Evolutionary conservation across 2,329 filamentous ascomycete genomes (phyloP).

Genomic region (Trichoderma harzianum): DNA sequence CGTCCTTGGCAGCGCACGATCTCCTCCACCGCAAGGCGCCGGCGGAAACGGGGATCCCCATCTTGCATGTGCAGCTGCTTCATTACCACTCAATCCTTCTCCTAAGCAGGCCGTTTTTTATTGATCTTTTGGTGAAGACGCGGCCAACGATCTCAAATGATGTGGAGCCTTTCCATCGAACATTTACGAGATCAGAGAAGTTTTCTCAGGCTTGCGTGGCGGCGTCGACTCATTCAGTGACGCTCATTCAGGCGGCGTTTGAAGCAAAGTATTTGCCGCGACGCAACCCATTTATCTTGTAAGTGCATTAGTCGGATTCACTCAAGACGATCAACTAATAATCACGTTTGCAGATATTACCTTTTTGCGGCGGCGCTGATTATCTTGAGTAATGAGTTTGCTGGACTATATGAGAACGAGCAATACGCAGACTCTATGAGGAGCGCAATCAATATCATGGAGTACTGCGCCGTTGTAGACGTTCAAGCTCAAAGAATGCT

Average conservation of each 20-base stretch:
- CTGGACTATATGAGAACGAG: slow-evolving; percentile 44
- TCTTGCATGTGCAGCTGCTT: slow-evolving; percentile 60
- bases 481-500: slow-evolving; percentile 47
- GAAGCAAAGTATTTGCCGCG: slow-evolving; percentile 45
- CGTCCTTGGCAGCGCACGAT: slow-evolving; percentile 44
- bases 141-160: slow-evolving; percentile 20
- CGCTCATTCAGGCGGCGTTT: slow-evolving; percentile 44
- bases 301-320: slow-evolving; percentile 27
- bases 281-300: slow-evolving; percentile 57
- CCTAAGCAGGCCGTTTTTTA: slow-evolving; percentile 61
- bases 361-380: slow-evolving; percentile 54
- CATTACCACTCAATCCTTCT: slow-evolving; percentile 62
- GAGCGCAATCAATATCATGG: slow-evolving; percentile 47
- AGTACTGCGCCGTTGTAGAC: slow-evolving; percentile 47
- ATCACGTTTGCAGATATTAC: slow-evolving; percentile 42
- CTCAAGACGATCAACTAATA: not conserved
- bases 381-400: slow-evolving; percentile 56
- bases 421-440: slow-evolving; percentile 39
- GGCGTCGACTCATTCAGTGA: slow-evolving; percentile 49
- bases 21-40: slow-evolving; percentile 12
- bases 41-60: slow-evolving; percentile 49
- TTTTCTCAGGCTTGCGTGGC: slow-evolving; percentile 51
- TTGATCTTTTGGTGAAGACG: slow-evolving; percentile 50
- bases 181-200: slow-evolving; percentile 37
- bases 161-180: not conserved